Percentiles rank a stretch among this genome's conserved stretches.
phyloP scores from a whole-genome alignment of 2,329 filamentous ascomycete species.

The Tolypocladium cylindrosporum region DNA sequence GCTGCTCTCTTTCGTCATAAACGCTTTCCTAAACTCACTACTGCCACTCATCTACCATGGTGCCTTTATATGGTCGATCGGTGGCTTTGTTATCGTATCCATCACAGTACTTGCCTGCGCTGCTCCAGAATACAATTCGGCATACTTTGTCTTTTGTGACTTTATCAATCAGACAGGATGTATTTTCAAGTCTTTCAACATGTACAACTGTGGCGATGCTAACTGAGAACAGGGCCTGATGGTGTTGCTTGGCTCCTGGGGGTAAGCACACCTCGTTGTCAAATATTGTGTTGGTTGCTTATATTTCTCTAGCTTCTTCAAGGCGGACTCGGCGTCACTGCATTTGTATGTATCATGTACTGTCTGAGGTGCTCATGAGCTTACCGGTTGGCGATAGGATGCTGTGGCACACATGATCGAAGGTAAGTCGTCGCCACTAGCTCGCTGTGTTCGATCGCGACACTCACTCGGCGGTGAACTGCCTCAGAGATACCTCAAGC shows the following conservation, averaged over 20 bases:
- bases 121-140: conserved; percentile 44
- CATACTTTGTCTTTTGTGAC: conserved; percentile 18
- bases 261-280: conserved; percentile 2
- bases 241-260: conserved; percentile 23
- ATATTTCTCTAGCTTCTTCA: conserved; percentile 13
- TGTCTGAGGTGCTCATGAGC: no score
- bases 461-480: neutral
- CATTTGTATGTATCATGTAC: conserved; percentile 8
- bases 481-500: conserved; percentile 18
- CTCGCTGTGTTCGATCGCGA: neutral
- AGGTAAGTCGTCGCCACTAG: conserved; percentile 1
- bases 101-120: conserved; percentile 58
- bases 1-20: conserved; percentile 16
- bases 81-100: conserved; percentile 57
- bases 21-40: conserved; percentile 19
- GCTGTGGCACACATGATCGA: conserved; percentile 25
- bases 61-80: conserved; percentile 60
- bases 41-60: conserved; percentile 44
- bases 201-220: neutral
- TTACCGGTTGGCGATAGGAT: conserved; percentile 9
- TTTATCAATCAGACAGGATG: conserved; percentile 22
- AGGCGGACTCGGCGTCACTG: conserved; percentile 21
- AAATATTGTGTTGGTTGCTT: neutral
- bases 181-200: neutral
- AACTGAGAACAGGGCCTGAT: conserved; percentile 13